A percentile compares a stretch with the other conserved stretches of the same genome.
Evolutionary conservation across 2,329 filamentous ascomycete species (phyloP).

Genomic region (Xylaria sp.): DNA sequence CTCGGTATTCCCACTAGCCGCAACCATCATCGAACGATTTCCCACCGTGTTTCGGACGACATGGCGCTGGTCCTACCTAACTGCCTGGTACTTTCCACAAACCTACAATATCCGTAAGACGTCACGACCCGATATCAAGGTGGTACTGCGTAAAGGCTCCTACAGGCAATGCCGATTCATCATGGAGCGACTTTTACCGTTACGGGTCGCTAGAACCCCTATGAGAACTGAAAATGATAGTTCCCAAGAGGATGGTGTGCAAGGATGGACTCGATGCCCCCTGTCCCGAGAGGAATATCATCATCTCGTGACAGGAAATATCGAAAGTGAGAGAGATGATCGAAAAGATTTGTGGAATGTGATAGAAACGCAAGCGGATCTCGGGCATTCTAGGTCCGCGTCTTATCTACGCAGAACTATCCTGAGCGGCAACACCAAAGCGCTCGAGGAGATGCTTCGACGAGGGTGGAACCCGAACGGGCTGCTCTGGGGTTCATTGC

Average conservation of each 20-base stretch:
- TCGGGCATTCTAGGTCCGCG: neutral
- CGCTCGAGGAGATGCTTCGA: conserved; percentile 2
- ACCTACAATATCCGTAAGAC: neutral
- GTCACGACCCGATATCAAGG: neutral
- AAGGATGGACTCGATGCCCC: neutral
- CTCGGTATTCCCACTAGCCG: neutral
- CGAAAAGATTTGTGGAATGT: conserved; percentile 5
- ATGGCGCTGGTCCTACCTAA: neutral
- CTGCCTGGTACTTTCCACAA: neutral
- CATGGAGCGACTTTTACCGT: neutral
- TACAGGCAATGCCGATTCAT: neutral
- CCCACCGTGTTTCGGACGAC: neutral
- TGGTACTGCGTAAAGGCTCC: neutral
- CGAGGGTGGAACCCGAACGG: conserved; percentile 8
- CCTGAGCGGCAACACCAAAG: neutral
- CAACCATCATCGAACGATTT: neutral
- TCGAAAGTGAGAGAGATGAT: neutral
- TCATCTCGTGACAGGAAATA: neutral
- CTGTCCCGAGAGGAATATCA: conserved; percentile 1
- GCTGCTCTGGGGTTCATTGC: neutral
- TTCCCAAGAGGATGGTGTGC: neutral
- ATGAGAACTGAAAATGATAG: no score
- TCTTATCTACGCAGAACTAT: neutral
- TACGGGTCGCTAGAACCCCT: neutral
- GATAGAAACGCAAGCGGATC: neutral